A percentile compares a stretch with the other conserved stretches of the same genome.
phyloP scores from a whole-genome alignment of 331 rosid species.

The Pyracantha coccinea region DNA sequence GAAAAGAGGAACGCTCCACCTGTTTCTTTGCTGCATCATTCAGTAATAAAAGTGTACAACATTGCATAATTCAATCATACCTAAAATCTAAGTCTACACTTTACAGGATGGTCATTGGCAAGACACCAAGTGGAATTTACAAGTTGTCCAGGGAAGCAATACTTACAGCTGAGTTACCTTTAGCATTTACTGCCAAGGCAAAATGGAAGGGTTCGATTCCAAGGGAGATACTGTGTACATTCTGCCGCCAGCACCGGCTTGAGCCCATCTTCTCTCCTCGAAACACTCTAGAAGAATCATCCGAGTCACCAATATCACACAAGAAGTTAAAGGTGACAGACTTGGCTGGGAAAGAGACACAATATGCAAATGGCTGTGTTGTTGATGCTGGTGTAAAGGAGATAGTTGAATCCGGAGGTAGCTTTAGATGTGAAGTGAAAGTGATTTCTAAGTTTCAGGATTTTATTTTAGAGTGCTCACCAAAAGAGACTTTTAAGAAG shows the following conservation, averaged over 20 bases:
- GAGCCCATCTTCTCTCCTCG: conserved; percentile 55
- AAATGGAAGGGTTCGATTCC: conserved; percentile 94
- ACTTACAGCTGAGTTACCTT: conserved; percentile 72
- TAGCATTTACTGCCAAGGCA: conserved; percentile 47
- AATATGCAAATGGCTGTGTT: conserved; percentile 25
- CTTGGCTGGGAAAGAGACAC: conserved; percentile 25
- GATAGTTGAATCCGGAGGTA: conserved; percentile 31
- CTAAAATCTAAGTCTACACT: conserved; percentile 9
- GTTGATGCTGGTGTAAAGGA: conserved; percentile 27
- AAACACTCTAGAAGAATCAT: conserved; percentile 24
- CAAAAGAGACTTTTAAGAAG: conserved; percentile 50
- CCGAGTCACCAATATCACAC: conserved; percentile 39
- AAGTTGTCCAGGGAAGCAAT: conserved; percentile 82
- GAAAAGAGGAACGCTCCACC: not conserved
- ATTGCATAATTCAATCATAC: conserved; percentile 20
- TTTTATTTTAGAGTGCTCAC: conserved; percentile 61
- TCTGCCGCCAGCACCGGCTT: conserved; percentile 85
- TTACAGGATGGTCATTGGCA: conserved; percentile 74
- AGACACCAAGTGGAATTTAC: conserved; percentile 79
- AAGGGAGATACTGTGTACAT: conserved; percentile 64
- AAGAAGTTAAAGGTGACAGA: conserved; percentile 40
- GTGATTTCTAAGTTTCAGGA: conserved; percentile 49
- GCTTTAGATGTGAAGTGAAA: conserved; percentile 58
- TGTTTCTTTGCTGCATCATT: conserved; percentile 7
- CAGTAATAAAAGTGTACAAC: not conserved